A percentile compares a stretch with the other conserved stretches of the same genome.
Evolutionary conservation across 768 basidiomycete species (phyloP).

Genomic region (Suillus cothurnatus): DNA sequence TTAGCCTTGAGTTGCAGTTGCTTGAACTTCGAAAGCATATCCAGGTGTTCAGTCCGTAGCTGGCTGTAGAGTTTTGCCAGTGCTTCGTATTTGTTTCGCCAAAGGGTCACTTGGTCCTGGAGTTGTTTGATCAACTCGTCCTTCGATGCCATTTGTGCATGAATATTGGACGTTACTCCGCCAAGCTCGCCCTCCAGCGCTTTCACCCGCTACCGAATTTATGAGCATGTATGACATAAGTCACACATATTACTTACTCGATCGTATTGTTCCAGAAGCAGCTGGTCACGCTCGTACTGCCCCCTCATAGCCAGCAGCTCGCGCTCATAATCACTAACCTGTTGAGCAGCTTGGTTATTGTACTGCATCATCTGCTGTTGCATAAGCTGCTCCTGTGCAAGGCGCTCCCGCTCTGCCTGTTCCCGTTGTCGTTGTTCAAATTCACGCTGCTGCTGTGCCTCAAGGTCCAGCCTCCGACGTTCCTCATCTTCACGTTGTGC

Average conservation of each 20-base stretch:
- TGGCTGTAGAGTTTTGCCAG: slow-evolving; percentile 98
- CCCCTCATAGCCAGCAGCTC: slow-evolving; percentile 92
- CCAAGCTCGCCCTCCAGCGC: slow-evolving; percentile 88
- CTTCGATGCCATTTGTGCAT: slow-evolving; percentile 85
- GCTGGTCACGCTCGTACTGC: slow-evolving; percentile 97
- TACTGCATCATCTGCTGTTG: slow-evolving; percentile 82
- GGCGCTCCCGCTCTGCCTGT: slow-evolving; percentile 86
- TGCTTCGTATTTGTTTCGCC: slow-evolving; percentile 99
- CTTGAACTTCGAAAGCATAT: slow-evolving; percentile 97
- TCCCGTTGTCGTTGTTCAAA: slow-evolving; percentile 87
- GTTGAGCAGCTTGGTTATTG: slow-evolving; percentile 74
- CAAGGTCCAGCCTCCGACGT: slow-evolving; percentile 71
- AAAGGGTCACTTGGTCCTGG: slow-evolving; percentile 94
- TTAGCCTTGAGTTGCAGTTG: slow-evolving; percentile 97
- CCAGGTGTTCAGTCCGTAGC: slow-evolving; percentile 94
- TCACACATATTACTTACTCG: slow-evolving; percentile 49
- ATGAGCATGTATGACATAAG: slow-evolving; percentile 13
- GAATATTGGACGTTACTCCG: slow-evolving; percentile 73
- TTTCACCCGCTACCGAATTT: slow-evolving; percentile 77
- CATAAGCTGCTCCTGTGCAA: slow-evolving; percentile 87
- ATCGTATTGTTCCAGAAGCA: slow-evolving; percentile 97
- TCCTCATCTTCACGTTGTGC: slow-evolving; percentile 84
- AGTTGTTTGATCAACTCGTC: slow-evolving; percentile 95
- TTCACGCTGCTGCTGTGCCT: slow-evolving; percentile 80
- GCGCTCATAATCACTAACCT: slow-evolving; percentile 81